phyloP scores from a whole-genome alignment of 2,329 filamentous ascomycete species.

The Aspergillus pseudoterreus region DNA sequence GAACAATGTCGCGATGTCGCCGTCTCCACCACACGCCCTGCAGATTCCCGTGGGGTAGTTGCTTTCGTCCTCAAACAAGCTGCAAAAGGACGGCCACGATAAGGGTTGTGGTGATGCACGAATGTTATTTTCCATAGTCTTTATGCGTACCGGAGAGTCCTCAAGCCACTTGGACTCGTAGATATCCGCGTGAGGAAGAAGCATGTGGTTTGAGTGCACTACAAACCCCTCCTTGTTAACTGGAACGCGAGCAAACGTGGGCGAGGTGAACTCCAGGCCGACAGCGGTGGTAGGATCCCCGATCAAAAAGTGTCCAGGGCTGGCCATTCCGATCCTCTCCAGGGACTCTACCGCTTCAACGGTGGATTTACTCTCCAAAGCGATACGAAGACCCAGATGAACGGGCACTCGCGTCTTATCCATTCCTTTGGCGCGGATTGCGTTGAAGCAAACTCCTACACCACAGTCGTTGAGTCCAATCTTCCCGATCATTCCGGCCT shows the following conservation, averaged over 20 bases:
- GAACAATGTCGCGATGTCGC: background rate
- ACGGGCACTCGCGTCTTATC: conserved; percentile 47
- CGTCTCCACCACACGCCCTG: background rate
- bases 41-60: conserved; percentile 4
- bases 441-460: conserved; percentile 56
- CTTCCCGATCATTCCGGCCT: conserved; percentile 57
- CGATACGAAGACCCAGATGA: conserved; percentile 53
- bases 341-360: conserved; percentile 44
- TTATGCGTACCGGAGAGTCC: conserved; percentile 5
- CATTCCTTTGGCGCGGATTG: conserved; percentile 51
- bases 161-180: conserved; percentile 4
- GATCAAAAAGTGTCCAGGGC: conserved; percentile 53
- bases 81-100: background rate
- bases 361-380: conserved; percentile 47
- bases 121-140: conserved; percentile 5
- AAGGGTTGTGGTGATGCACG: background rate
- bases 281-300: conserved; percentile 44
- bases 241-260: conserved; percentile 2
- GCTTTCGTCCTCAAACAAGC: conserved; percentile 5
- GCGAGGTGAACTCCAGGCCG: conserved; percentile 45
- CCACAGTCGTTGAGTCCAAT: conserved; percentile 55
- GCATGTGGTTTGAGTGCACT: conserved; percentile 8
- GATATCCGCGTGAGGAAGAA: conserved; percentile 2
- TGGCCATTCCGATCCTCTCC: conserved; percentile 48
- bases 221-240: background rate